phyloP scores from a whole-genome alignment of 2,329 filamentous ascomycete genomes.

The Colletotrichum liaoningense region DNA sequence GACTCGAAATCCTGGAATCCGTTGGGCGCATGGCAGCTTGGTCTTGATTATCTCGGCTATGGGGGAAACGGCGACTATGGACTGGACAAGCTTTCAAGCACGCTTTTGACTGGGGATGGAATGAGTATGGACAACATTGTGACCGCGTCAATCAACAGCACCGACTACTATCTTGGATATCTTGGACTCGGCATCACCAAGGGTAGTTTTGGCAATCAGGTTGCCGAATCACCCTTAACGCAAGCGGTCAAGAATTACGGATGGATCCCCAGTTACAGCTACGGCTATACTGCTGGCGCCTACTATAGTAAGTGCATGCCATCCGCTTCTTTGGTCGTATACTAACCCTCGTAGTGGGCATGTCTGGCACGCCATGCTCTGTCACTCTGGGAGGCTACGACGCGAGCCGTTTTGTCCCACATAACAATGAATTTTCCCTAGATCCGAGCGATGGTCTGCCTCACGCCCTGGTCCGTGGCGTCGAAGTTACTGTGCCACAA shows the following conservation, averaged over 20 bases:
- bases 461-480: constrained; percentile 69
- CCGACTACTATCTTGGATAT: constrained; percentile 64
- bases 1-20: constrained; percentile 68
- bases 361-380: constrained; percentile 60
- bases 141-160: constrained; percentile 65
- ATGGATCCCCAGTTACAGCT: constrained; percentile 77
- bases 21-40: constrained; percentile 70
- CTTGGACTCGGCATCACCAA: constrained; percentile 68
- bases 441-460: constrained; percentile 66
- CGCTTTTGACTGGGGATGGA: constrained; percentile 48
- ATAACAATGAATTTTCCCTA: constrained; percentile 70
- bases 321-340: constrained; percentile 39
- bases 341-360: constrained; percentile 47
- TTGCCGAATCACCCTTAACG: constrained; percentile 63
- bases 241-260: constrained; percentile 69
- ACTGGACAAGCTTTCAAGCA: constrained; percentile 60
- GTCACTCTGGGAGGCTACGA: constrained; percentile 80
- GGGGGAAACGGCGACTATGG: constrained; percentile 74
- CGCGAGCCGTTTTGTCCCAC: constrained; percentile 68
- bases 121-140: constrained; percentile 59
- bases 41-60: constrained; percentile 67
- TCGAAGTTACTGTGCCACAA: constrained; percentile 53
- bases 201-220: constrained; percentile 61
- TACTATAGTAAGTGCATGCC: constrained; percentile 68
- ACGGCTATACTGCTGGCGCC: constrained; percentile 82